Evolutionary conservation across 2,329 filamentous ascomycete species (phyloP).

Genomic region (Coniochaeta ligniaria): DNA sequence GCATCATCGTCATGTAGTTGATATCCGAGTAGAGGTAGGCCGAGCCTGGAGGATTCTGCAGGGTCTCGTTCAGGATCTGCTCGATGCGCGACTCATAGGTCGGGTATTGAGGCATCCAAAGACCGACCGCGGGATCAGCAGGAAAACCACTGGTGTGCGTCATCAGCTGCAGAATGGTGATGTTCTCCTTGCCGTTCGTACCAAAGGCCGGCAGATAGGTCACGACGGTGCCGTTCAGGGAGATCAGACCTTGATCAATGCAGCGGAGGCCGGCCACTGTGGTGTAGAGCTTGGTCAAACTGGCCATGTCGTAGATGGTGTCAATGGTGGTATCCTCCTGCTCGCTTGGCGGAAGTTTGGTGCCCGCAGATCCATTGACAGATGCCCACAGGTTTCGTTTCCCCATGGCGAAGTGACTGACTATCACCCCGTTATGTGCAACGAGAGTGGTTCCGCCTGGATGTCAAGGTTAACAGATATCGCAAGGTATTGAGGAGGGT

Average conservation of each 20-base stretch:
- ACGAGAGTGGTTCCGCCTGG: conserved; percentile 12
- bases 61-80: conserved; percentile 17
- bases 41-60: conserved; percentile 18
- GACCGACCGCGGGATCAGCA: conserved; percentile 17
- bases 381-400: conserved; percentile 18
- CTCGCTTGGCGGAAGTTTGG: conserved; percentile 13
- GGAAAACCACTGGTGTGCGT: conserved; percentile 25
- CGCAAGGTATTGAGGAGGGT: too few species aligned
- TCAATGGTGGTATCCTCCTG: conserved; percentile 21
- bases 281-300: conserved; percentile 29
- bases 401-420: conserved; percentile 19
- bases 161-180: conserved; percentile 24
- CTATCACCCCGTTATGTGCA: conserved; percentile 14
- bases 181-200: conserved; percentile 21
- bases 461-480: background rate
- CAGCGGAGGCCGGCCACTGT: conserved; percentile 22
- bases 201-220: conserved; percentile 23
- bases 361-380: conserved; percentile 17
- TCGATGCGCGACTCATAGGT: conserved; percentile 16
- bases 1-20: conserved; percentile 24
- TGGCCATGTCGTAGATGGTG: conserved; percentile 31
- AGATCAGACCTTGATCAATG: conserved; percentile 18
- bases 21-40: conserved; percentile 25
- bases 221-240: conserved; percentile 19
- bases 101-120: conserved; percentile 15